A percentile compares a stretch with the other conserved stretches of the same genome.
These are phyloP conservation scores for Daldinia vernicosa DNA, from an alignment of 495 filamentous ascomycete genomes.

Conservation along the genomic window DNA sequence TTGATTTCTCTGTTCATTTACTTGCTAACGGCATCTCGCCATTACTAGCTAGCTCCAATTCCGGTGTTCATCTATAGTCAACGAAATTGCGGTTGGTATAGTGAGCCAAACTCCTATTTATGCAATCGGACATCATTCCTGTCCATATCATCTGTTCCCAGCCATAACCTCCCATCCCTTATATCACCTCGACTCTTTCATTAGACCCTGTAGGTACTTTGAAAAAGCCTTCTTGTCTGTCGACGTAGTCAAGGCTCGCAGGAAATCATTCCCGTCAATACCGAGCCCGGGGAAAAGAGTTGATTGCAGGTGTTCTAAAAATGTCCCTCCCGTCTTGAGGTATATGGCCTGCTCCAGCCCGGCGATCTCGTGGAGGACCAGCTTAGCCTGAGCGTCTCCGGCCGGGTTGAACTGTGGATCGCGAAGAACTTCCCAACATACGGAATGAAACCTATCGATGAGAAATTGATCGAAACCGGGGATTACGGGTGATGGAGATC, in stretches of 20 bases:
- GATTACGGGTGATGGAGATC: constrained; percentile 61
- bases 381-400: constrained; percentile 83
- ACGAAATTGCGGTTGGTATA: constrained; percentile 37
- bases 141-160: background rate
- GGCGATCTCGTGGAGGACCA: constrained; percentile 85
- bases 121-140: constrained; percentile 30
- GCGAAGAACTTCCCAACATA: constrained; percentile 85
- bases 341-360: constrained; percentile 86
- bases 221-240: constrained; percentile 60
- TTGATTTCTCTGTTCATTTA: constrained; percentile 15
- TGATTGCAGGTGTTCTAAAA: constrained; percentile 58
- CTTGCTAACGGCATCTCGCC: constrained; percentile 17
- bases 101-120: constrained; percentile 40
- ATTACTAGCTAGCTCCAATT: constrained; percentile 29
- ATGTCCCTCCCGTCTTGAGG: constrained; percentile 76
- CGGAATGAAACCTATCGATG: constrained; percentile 83
- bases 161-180: background rate
- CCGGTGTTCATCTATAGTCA: constrained; percentile 39
- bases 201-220: constrained; percentile 56
- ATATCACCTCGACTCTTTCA: constrained; percentile 50
- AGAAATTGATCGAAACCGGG: constrained; percentile 94
- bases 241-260: constrained; percentile 59
- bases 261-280: constrained; percentile 58
- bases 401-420: constrained; percentile 76
- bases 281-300: constrained; percentile 60